phyloP scores from a whole-genome alignment of 371 early-diverging fungal species.

The Conidiobolus incongruus region DNA sequence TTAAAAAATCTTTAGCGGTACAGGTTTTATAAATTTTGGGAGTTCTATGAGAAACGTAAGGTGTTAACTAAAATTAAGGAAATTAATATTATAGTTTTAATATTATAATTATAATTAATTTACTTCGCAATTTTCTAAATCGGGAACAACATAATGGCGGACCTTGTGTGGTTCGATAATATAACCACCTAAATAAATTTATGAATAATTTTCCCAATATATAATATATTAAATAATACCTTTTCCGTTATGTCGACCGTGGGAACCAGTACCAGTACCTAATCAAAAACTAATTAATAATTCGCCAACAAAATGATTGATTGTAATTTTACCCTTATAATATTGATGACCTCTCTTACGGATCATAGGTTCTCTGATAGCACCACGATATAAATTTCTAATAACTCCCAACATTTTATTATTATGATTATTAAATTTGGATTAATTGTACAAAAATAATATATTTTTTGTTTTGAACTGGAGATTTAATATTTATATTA shows the following conservation, averaged over 20 bases:
- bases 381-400: conserved; percentile 14
- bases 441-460: too few species aligned
- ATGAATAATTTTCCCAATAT: too few species aligned
- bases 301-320: neutral
- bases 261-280: conserved; percentile 64
- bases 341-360: conserved; percentile 60
- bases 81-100: neutral
- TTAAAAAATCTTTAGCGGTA: conserved; percentile 2
- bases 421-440: too few species aligned
- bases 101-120: too few species aligned
- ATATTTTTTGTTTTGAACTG: too few species aligned
- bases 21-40: neutral
- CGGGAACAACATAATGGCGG: conserved; percentile 59
- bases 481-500: too few species aligned
- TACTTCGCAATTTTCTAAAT: conserved; percentile 44
- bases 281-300: conserved; percentile 1
- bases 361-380: conserved; percentile 47
- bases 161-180: conserved; percentile 46
- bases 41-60: conserved; percentile 5
- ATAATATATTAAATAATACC: conserved; percentile 8
- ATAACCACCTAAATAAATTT: conserved; percentile 30
- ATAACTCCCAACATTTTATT: conserved; percentile 2
- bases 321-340: conserved; percentile 42
- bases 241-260: conserved; percentile 61
- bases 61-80: conserved; percentile 1